Evolutionary conservation across 371 early-diverging fungal species (phyloP).

Genomic region (Basidiobolus heterosporus): DNA sequence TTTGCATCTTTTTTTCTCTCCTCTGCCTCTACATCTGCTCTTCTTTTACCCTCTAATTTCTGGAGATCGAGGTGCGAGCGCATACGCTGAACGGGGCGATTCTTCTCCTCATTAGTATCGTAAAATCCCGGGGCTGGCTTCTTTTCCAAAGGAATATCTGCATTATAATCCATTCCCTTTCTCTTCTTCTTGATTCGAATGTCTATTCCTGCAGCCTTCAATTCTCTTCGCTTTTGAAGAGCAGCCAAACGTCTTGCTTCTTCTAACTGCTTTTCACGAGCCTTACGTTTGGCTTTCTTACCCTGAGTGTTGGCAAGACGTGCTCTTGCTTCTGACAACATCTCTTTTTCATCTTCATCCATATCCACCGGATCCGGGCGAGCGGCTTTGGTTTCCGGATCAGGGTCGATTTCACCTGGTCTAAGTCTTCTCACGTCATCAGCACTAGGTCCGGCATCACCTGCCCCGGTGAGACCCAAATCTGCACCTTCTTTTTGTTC

Average conservation of each 20-base stretch:
- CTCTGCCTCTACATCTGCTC: conserved; percentile 48
- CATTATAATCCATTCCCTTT: conserved; percentile 83
- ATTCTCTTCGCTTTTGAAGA: conserved; percentile 84
- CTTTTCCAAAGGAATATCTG: conserved; percentile 87
- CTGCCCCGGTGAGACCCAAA: conserved; percentile 44
- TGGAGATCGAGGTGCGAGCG: conserved; percentile 23
- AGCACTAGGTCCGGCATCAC: conserved; percentile 58
- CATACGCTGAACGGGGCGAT: too few relatives aligned
- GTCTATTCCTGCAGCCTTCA: conserved; percentile 89
- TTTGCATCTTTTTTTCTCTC: conserved; percentile 60
- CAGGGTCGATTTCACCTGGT: conserved; percentile 94
- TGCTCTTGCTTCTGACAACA: conserved; percentile 94
- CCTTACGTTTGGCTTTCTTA: conserved; percentile 96
- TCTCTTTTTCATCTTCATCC: conserved; percentile 96
- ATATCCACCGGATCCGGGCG: conserved; percentile 96
- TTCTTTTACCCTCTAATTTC: conserved; percentile 65
- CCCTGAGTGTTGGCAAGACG: conserved; percentile 96
- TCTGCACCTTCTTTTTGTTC: conserved; percentile 55
- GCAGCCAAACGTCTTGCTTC: conserved; percentile 81
- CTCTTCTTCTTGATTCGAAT: conserved; percentile 39
- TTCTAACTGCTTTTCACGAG: conserved; percentile 89
- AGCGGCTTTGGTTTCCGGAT: conserved; percentile 91
- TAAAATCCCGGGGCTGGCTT: conserved; percentile 78
- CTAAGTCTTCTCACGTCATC: conserved; percentile 65
- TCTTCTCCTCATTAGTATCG: conserved; percentile 73